These are phyloP conservation scores for Aspergillus cavernicola DNA, from an alignment of 495 filamentous ascomycete species.

Conservation along the genomic window DNA sequence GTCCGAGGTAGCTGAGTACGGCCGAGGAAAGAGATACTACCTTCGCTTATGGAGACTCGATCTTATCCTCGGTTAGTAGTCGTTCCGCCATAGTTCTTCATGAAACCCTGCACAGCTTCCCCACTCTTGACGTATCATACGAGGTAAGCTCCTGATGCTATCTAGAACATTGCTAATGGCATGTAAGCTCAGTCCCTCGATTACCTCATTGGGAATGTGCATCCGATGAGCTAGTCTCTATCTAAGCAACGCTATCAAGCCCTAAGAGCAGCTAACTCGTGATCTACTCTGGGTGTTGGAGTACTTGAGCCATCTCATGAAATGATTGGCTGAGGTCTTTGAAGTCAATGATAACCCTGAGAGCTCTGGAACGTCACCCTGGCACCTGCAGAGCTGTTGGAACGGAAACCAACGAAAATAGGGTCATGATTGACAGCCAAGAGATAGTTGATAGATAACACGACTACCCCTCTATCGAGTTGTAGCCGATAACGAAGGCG, in stretches of 20 bases:
- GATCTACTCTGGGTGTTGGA: not conserved
- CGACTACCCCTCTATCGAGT: not conserved
- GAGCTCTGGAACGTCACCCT: not conserved
- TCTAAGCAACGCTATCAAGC: not conserved
- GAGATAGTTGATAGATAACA: slow-evolving; percentile 17
- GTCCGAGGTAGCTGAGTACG: too few species aligned
- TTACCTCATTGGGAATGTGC: not conserved
- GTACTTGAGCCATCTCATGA: not conserved
- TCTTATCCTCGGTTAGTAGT: not conserved
- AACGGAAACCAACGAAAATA: not conserved
- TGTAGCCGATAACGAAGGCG: not conserved
- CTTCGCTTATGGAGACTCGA: too few species aligned
- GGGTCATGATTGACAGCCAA: slow-evolving; percentile 13
- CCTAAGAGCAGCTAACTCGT: not conserved
- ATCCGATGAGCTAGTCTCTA: not conserved
- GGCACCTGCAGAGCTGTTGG: not conserved
- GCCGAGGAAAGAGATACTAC: too few species aligned
- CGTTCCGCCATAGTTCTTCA: too few species aligned
- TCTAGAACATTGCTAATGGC: not conserved
- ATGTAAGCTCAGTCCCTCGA: not conserved
- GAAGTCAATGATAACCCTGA: not conserved
- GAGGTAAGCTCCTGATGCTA: not conserved
- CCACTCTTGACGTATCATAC: not conserved
- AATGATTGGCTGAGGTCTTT: not conserved
- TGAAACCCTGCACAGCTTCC: not conserved